phyloP scores from a whole-genome alignment of 352 stramenopile species.

The Phytophthora hybrid region DNA sequence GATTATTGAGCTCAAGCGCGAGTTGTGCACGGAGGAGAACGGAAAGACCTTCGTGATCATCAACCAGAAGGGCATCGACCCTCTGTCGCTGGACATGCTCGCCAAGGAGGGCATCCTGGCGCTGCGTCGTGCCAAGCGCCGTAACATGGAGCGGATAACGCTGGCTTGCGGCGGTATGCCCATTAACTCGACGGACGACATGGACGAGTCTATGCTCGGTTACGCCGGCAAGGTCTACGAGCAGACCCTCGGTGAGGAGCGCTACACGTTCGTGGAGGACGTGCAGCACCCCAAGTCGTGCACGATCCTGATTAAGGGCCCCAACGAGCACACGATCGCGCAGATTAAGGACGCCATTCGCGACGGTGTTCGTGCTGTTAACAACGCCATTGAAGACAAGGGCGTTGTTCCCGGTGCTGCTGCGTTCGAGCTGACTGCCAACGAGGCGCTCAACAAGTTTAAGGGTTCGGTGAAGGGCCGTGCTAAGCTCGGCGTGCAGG shows the following conservation, averaged over 20 bases:
- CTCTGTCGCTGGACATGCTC: constrained; percentile 99
- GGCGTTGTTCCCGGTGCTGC: constrained; percentile 96
- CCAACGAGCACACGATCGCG: constrained; percentile 98
- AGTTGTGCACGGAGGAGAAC: constrained; percentile 96
- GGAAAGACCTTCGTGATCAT: constrained; percentile 99
- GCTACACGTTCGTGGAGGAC: constrained; percentile 99
- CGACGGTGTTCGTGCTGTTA: constrained; percentile 98
- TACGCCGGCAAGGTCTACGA: constrained; percentile 98
- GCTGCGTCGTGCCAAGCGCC: constrained; percentile 97
- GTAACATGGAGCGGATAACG: constrained; percentile 99
- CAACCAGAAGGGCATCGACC: constrained; percentile 99
- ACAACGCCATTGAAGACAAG: constrained; percentile 98
- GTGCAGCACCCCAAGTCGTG: constrained; percentile 97
- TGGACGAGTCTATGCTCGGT: constrained; percentile 96
- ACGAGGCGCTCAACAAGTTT: constrained; percentile 90
- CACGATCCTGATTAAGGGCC: constrained; percentile 98
- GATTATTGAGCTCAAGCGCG: constrained; percentile 99
- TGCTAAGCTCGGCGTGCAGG: constrained; percentile 98
- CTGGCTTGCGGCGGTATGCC: constrained; percentile 98
- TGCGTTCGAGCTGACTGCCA: constrained; percentile 96
- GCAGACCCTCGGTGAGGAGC: constrained; percentile 98
- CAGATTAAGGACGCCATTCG: constrained; percentile 99
- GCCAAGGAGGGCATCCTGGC: constrained; percentile 99
- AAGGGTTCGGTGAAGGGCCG: constrained; percentile 93
- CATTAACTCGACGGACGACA: constrained; percentile 99